A percentile compares a stretch with the other conserved stretches of the same genome.
phyloP scores from a whole-genome alignment of 345 rosid species.

The Kernera saxatilis region DNA sequence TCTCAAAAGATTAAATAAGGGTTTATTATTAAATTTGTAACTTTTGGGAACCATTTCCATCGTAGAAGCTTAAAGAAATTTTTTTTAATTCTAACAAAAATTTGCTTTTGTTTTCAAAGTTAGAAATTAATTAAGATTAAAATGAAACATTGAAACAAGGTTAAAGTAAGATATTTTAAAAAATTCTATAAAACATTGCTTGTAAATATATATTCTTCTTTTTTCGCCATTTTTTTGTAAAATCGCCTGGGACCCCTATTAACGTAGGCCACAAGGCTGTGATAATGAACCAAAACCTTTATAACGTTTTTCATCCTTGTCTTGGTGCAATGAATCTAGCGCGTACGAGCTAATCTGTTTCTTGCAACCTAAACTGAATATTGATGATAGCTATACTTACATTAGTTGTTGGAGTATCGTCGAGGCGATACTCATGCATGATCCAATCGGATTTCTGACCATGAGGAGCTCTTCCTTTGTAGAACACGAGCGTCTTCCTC shows the following conservation, averaged over 20 bases:
- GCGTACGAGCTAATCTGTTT: not conserved
- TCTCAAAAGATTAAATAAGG: not conserved
- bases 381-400: slow-evolving; percentile 33
- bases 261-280: not conserved
- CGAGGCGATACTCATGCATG: slow-evolving; percentile 96
- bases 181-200: not conserved
- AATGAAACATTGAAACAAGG: not conserved
- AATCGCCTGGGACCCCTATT: not conserved
- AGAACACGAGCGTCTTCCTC: slow-evolving; percentile 91
- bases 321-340: not conserved
- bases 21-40: not conserved
- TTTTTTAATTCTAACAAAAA: not conserved
- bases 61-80: not conserved
- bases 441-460: slow-evolving; percentile 99
- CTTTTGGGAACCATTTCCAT: not conserved
- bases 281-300: not conserved
- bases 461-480: slow-evolving; percentile 92
- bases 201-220: not conserved
- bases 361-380: not conserved
- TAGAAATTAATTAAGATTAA: not conserved
- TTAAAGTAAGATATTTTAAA: not conserved
- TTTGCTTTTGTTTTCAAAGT: not conserved
- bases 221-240: not conserved
- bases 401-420: slow-evolving; percentile 40
- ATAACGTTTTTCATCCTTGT: not conserved